Percentiles rank a stretch among this genome's conserved stretches.
These are phyloP conservation scores for Ehretia macrophylla DNA, from an alignment of 257 asterid species.

Conservation along the genomic window DNA sequence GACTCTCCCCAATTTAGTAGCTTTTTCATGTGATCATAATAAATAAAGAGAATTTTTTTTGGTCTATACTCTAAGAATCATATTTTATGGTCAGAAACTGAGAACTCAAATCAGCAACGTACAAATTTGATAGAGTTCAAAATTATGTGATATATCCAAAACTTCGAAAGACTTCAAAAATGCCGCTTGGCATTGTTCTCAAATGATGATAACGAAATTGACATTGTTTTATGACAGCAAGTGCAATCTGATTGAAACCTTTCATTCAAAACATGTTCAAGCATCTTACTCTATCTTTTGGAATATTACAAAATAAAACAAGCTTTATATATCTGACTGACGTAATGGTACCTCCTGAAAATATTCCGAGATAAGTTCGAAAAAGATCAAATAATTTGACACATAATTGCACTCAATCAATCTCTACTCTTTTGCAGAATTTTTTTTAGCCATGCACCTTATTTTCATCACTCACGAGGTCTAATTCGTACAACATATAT, in stretches of 20 bases:
- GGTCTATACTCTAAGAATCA: too few relatives aligned
- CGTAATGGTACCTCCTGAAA: constrained; percentile 8
- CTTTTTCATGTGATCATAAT: too few relatives aligned
- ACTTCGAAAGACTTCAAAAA: background rate
- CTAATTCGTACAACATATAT: too few relatives aligned
- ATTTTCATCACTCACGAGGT: too few relatives aligned
- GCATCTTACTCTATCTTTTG: constrained; percentile 31
- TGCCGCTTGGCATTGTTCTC: constrained; percentile 12
- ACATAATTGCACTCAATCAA: background rate
- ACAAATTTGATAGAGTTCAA: background rate
- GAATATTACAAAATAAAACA: constrained; percentile 39
- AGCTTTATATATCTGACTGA: constrained; percentile 25
- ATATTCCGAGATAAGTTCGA: constrained; percentile 5
- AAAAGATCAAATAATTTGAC: background rate
- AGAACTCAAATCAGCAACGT: too few relatives aligned
- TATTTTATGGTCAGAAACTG: too few relatives aligned
- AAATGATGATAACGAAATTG: constrained; percentile 5
- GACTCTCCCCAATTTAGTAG: too few relatives aligned
- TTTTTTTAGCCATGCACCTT: too few relatives aligned
- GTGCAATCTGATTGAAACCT: constrained; percentile 16
- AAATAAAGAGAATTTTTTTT: too few relatives aligned
- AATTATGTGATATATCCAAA: constrained; percentile 3
- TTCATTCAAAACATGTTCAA: constrained; percentile 24
- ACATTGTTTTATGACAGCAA: constrained; percentile 15
- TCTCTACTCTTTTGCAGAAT: background rate